phyloP scores from a whole-genome alignment of 805 yeast species.

The Ogataea nonfermentans region DNA sequence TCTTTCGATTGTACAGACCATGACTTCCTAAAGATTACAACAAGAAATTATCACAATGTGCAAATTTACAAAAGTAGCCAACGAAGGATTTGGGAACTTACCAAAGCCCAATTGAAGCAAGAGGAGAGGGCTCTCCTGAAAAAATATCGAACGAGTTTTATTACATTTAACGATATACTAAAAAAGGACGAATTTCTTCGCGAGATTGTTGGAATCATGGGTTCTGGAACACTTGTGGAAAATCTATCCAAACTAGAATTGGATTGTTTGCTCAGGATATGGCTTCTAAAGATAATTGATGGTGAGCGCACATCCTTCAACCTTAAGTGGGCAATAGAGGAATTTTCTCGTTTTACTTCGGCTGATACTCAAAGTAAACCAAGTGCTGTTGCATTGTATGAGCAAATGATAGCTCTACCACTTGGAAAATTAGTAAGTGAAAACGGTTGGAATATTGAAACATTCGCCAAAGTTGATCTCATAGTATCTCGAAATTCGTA shows the following conservation, averaged over 20 bases:
- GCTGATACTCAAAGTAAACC: too few species aligned
- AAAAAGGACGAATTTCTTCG: slow-evolving; percentile 18
- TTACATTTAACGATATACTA: slow-evolving; percentile 26
- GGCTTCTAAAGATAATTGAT: slow-evolving; percentile 10
- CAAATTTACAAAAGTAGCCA: slow-evolving; percentile 42
- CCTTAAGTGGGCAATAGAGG: too few species aligned
- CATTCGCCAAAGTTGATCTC: slow-evolving; percentile 16
- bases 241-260: slow-evolving; percentile 17
- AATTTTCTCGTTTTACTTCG: too few species aligned
- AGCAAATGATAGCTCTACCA: neutral
- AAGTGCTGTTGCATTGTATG: too few species aligned
- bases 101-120: slow-evolving; percentile 40
- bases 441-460: neutral
- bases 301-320: too few species aligned
- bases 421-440: neutral
- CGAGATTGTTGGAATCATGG: slow-evolving; percentile 10
- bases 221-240: slow-evolving; percentile 3
- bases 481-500: slow-evolving; percentile 21
- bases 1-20: neutral
- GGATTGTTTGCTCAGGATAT: slow-evolving; percentile 24
- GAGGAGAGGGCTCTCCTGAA: slow-evolving; percentile 42
- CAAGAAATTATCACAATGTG: slow-evolving; percentile 26
- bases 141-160: slow-evolving; percentile 26
- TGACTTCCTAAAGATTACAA: too few species aligned
- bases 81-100: slow-evolving; percentile 35